These are phyloP conservation scores for Cladosporium sp. DNA, from an alignment of 2,329 filamentous ascomycete species.

Conservation along the genomic window DNA sequence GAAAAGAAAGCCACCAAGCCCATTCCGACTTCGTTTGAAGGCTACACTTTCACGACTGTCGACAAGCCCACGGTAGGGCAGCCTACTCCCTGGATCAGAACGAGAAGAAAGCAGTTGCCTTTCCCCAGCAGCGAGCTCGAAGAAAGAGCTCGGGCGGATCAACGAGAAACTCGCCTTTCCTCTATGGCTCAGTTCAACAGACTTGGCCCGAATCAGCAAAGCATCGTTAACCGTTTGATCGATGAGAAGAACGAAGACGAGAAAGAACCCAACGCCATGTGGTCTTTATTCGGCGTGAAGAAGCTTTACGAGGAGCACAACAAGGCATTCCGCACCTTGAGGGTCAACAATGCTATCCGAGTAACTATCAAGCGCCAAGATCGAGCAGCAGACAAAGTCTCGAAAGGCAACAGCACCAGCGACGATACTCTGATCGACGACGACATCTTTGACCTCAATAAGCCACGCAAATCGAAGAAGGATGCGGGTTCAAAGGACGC, in stretches of 20 bases:
- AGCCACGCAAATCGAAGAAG: background rate
- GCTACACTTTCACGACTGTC: background rate
- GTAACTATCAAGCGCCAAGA: constrained; percentile 3
- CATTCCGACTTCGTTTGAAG: background rate
- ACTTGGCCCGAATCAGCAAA: constrained; percentile 15
- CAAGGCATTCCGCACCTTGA: background rate
- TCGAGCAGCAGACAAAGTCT: background rate
- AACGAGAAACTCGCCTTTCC: background rate
- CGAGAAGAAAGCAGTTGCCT: background rate
- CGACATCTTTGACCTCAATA: constrained; percentile 3
- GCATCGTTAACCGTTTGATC: constrained; percentile 15
- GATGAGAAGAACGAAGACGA: constrained; percentile 13
- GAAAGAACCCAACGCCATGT: constrained; percentile 15
- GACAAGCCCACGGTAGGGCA: background rate
- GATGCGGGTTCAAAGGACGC: background rate
- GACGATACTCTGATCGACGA: background rate
- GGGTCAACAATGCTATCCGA: constrained; percentile 2
- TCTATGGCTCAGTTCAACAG: constrained; percentile 1
- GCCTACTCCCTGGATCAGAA: background rate
- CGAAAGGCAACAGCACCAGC: background rate
- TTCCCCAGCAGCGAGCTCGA: constrained; percentile 2
- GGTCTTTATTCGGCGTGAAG: constrained; percentile 16
- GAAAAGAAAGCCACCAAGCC: background rate
- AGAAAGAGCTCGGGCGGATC: background rate
- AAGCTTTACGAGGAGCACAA: background rate